A percentile compares a stretch with the other conserved stretches of the same genome.
phyloP scores from a whole-genome alignment of 2,329 filamentous ascomycete species.

The Tricladium varicosporioides region DNA sequence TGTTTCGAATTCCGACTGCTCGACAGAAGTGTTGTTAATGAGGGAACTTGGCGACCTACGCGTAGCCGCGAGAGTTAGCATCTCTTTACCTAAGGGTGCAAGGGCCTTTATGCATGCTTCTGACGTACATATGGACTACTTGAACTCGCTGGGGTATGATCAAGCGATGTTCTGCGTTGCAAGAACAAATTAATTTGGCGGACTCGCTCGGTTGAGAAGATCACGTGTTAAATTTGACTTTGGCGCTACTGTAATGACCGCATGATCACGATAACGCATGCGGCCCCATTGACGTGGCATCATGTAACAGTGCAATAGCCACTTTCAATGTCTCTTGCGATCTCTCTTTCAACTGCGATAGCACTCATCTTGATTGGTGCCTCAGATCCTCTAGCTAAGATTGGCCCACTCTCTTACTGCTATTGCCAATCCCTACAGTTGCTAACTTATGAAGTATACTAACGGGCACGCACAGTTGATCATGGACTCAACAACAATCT shows the following conservation, averaged over 20 bases:
- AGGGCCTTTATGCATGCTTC: neutral
- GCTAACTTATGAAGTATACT: too few relatives aligned
- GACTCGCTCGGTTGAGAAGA: neutral
- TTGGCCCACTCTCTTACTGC: too few relatives aligned
- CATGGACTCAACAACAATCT: too few relatives aligned
- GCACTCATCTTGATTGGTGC: too few relatives aligned
- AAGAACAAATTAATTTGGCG: neutral
- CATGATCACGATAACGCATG: too few relatives aligned
- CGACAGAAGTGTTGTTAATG: neutral
- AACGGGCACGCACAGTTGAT: too few relatives aligned
- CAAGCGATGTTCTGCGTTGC: neutral
- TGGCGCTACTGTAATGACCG: neutral
- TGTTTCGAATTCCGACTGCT: neutral
- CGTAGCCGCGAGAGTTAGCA: conserved; percentile 1
- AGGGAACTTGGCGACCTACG: neutral
- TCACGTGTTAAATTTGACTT: neutral
- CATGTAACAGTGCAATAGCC: too few relatives aligned
- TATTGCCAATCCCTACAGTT: too few relatives aligned
- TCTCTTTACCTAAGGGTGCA: neutral
- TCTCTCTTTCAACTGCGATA: too few relatives aligned
- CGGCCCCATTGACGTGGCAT: neutral
- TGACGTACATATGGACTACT: conserved; percentile 1
- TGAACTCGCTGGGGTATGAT: neutral
- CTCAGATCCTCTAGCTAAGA: too few relatives aligned
- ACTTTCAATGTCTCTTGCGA: too few relatives aligned